Evolutionary conservation across 2,329 filamentous ascomycete genomes (phyloP), one percentile per base, ranked within the genome.

Genomic region (Ascochyta fabae): DNA sequence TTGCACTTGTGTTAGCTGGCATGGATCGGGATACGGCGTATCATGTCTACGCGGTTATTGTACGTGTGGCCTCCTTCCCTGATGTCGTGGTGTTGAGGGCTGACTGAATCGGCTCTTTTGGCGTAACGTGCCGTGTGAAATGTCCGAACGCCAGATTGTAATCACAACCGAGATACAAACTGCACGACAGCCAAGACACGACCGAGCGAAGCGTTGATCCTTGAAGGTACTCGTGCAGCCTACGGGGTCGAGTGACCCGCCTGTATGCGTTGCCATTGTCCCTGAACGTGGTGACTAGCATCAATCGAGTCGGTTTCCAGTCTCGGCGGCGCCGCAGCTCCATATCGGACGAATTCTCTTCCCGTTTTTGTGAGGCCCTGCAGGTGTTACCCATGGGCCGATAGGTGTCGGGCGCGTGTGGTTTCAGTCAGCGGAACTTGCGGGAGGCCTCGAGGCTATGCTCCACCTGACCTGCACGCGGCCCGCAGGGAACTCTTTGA

Each of bases 321-420:
- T 33, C 36, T 38, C 15, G 47, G 27, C 38, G 38, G 42, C 47
- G 10, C 38, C 26, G 19, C 10, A 47, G 36, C 31, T 50, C 49
- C 29, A 31, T 42, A 35, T 44, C 36, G 47, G 47, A 47, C 22
- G 38, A 43, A 47, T 22, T 39, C 27, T 39, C 24, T 47, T 29
- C 36, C 47, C 47, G 31, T 50, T 16, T 50, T 31, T 5, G 36
- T 34, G 31, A 29, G 36, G 57, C 59, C 50, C 52, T 54, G 56
- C 60, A 56, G 9, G 13, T 27, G 23, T 46, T 53, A 41, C 53
- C 58, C 53, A 51, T 65, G 60, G 50, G 40, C 44, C 49, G 39
- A 45, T 40, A 51, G 46, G 23, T 58, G 43, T 50, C 29, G 52
- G 36, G 15, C 34, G 45, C 43, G 55, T 58, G 53, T 58, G 48